Percentiles rank a stretch among this genome's conserved stretches.
phyloP scores from a whole-genome alignment of 2,329 filamentous ascomycete species.

The Grosmannia huntii region DNA sequence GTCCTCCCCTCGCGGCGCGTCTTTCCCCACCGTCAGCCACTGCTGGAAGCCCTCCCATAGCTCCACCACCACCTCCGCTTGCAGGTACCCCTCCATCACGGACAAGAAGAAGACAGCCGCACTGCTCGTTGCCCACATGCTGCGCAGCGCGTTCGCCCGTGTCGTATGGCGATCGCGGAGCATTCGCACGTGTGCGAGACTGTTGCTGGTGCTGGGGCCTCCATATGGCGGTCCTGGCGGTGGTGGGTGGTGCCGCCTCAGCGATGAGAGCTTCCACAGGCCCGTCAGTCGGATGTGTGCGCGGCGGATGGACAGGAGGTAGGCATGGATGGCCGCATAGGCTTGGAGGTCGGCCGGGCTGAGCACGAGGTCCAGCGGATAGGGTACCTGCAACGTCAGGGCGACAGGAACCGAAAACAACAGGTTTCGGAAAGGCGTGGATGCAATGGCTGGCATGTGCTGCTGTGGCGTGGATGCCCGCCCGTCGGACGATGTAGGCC shows the following conservation, averaged over 20 bases:
- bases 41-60: slow-evolving; percentile 68
- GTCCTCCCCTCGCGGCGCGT: slow-evolving; percentile 15
- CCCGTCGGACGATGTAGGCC: slow-evolving; percentile 20
- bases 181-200: slow-evolving; percentile 28
- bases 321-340: slow-evolving; percentile 79
- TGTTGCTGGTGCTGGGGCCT: slow-evolving; percentile 29
- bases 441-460: not conserved
- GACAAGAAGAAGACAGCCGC: slow-evolving; percentile 81
- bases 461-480: slow-evolving; percentile 20
- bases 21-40: slow-evolving; percentile 50
- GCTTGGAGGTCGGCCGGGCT: slow-evolving; percentile 59
- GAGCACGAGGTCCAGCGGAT: slow-evolving; percentile 80
- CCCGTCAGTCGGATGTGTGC: slow-evolving; percentile 75
- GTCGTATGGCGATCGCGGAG: slow-evolving; percentile 51
- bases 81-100: slow-evolving; percentile 77
- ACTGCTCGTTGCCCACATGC: slow-evolving; percentile 80
- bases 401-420: slow-evolving; percentile 65
- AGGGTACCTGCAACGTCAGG: slow-evolving; percentile 59
- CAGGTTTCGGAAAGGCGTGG: slow-evolving; percentile 62
- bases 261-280: slow-evolving; percentile 72
- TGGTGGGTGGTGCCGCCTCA: slow-evolving; percentile 65
- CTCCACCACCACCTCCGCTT: slow-evolving; percentile 73
- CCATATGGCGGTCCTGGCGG: slow-evolving; percentile 54
- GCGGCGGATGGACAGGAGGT: slow-evolving; percentile 72
- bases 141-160: slow-evolving; percentile 58